These are phyloP conservation scores for Hypoxylon sp. DNA, from an alignment of 2,329 filamentous ascomycete genomes.

Conservation along the genomic window DNA sequence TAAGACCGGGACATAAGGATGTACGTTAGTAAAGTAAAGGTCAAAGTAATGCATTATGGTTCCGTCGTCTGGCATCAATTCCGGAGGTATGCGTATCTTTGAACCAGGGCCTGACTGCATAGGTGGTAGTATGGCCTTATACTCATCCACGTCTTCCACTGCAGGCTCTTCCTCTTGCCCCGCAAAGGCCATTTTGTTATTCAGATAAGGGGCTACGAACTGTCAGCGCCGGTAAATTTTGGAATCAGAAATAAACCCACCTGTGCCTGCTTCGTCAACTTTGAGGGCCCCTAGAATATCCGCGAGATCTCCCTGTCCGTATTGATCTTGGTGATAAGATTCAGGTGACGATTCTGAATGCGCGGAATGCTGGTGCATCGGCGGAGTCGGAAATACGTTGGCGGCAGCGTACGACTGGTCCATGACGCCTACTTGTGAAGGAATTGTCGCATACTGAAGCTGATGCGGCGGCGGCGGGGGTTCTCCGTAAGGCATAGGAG, in stretches of 20 bases:
- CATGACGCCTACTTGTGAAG: conserved; percentile 64
- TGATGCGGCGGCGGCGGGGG: conserved; percentile 61
- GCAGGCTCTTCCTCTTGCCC: conserved; percentile 73
- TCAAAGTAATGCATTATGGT: conserved; percentile 88
- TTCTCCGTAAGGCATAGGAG: conserved; percentile 64
- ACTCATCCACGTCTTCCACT: conserved; percentile 80
- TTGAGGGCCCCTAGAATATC: conserved; percentile 89
- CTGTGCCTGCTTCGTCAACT: conserved; percentile 88
- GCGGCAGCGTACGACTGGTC: conserved; percentile 67
- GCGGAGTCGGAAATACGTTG: conserved; percentile 68
- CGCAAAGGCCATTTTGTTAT: conserved; percentile 66
- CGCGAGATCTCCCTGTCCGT: conserved; percentile 79
- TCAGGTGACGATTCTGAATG: conserved; percentile 62
- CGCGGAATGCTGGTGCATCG: conserved; percentile 61
- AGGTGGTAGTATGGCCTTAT: conserved; percentile 78
- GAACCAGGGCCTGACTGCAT: conserved; percentile 77
- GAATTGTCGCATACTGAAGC: conserved; percentile 69
- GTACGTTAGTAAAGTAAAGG: conserved; percentile 90
- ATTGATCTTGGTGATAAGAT: conserved; percentile 73
- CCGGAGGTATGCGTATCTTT: conserved; percentile 89
- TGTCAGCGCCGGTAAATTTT: conserved; percentile 33
- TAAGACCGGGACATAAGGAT: conserved; percentile 92
- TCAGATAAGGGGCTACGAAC: conserved; percentile 84
- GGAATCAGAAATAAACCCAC: conserved; percentile 65
- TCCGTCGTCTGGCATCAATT: conserved; percentile 91